Evolutionary conservation across 495 filamentous ascomycete species (phyloP).

Genomic region (Penicillium coprophilum): DNA sequence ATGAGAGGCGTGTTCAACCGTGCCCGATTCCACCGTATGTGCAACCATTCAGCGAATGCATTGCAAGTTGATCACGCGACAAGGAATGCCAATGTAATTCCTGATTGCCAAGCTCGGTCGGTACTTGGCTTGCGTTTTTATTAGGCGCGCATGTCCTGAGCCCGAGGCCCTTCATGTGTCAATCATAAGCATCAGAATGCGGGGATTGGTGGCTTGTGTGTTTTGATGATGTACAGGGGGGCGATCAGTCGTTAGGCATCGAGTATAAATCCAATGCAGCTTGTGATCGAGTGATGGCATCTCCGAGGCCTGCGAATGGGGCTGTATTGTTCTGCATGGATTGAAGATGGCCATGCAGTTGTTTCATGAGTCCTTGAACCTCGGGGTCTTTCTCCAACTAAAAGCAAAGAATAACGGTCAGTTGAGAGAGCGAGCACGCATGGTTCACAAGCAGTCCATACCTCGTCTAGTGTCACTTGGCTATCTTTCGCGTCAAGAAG

Average conservation of each 20-base stretch:
- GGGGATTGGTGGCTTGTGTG: background rate
- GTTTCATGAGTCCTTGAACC: slow-evolving; percentile 36
- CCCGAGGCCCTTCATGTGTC: slow-evolving; percentile 11
- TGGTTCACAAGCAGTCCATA: slow-evolving; percentile 19
- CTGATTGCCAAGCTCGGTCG: background rate
- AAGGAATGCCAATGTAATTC: slow-evolving; percentile 2
- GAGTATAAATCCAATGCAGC: slow-evolving; percentile 49
- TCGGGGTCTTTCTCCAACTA: slow-evolving; percentile 46
- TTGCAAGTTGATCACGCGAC: slow-evolving; percentile 17
- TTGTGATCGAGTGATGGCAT: slow-evolving; percentile 51
- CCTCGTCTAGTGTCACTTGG: slow-evolving; percentile 32
- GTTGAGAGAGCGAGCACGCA: slow-evolving; percentile 1
- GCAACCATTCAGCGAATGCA: slow-evolving; percentile 6
- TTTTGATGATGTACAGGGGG: background rate
- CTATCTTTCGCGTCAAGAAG: slow-evolving; percentile 27
- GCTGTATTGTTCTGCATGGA: slow-evolving; percentile 56
- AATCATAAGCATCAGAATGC: slow-evolving; percentile 1
- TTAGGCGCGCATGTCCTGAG: background rate
- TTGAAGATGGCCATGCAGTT: slow-evolving; percentile 55
- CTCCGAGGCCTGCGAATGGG: slow-evolving; percentile 51
- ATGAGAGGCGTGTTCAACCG: background rate
- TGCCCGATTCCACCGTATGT: background rate
- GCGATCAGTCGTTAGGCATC: slow-evolving; percentile 38
- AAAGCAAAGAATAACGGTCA: slow-evolving; percentile 5
- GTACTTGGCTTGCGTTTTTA: background rate